A percentile compares a stretch with the other conserved stretches of the same genome.
phyloP scores from a whole-genome alignment of 2,329 filamentous ascomycete species.

The Cladosporium austrohemisphaericum region DNA sequence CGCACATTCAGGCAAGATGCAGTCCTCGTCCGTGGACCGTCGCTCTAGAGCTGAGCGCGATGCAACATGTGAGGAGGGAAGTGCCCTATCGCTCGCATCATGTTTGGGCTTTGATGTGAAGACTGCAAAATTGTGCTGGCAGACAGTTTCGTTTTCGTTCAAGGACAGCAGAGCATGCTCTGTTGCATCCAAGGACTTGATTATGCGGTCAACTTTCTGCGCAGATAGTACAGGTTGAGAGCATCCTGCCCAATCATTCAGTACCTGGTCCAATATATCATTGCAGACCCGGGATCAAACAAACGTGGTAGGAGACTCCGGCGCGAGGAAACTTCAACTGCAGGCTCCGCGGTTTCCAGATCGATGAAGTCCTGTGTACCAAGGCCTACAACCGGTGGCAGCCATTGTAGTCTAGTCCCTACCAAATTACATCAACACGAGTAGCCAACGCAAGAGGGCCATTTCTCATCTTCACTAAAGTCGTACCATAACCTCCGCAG shows the following conservation, averaged over 20 bases:
- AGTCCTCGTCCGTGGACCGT: too few relatives aligned
- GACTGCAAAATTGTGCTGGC: not conserved
- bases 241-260: not conserved
- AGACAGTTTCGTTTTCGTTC: not conserved
- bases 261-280: not conserved
- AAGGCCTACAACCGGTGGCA: not conserved
- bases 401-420: conserved; percentile 6
- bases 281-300: not conserved
- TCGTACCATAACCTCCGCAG: conserved; percentile 1
- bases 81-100: not conserved
- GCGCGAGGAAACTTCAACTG: not conserved
- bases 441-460: not conserved
- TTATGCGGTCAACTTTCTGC: not conserved
- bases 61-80: too few relatives aligned
- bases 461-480: too few relatives aligned
- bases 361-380: not conserved
- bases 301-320: not conserved
- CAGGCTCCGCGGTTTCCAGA: not conserved
- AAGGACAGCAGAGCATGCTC: not conserved
- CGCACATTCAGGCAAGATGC: too few relatives aligned
- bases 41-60: too few relatives aligned
- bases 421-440: too few relatives aligned
- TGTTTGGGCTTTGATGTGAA: not conserved
- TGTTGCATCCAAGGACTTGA: not conserved
- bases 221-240: not conserved